A percentile compares a stretch with the other conserved stretches of the same genome.
Evolutionary conservation across 2,329 filamentous ascomycete species (phyloP).

Genomic region (Teratosphaeria nubilosa): DNA sequence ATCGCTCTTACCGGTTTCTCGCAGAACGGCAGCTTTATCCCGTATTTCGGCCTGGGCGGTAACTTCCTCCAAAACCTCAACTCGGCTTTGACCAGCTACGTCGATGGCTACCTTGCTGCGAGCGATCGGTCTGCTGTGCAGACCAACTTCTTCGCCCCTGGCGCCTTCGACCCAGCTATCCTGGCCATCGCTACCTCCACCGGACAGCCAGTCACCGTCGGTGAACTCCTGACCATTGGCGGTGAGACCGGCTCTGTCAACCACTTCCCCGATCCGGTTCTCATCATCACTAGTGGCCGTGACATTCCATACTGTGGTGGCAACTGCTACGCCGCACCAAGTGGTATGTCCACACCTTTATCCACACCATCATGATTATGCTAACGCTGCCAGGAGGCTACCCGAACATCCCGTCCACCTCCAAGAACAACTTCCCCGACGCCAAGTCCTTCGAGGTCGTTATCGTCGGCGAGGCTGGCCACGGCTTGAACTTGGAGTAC

Average conservation of each 20-base stretch:
- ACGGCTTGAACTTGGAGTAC: conserved; percentile 27
- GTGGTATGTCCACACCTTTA: conserved; percentile 7
- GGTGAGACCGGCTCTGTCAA: conserved; percentile 27
- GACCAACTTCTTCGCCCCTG: conserved; percentile 39
- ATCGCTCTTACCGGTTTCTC: conserved; percentile 53
- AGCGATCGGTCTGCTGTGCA: conserved; percentile 41
- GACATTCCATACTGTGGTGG: conserved; percentile 48
- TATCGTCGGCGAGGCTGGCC: conserved; percentile 41
- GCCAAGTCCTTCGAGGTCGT: conserved; percentile 39
- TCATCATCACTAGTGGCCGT: conserved; percentile 52
- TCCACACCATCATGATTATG: not conserved
- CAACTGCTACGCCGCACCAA: conserved; percentile 41
- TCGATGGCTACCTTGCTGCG: conserved; percentile 46
- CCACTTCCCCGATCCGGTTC: conserved; percentile 44
- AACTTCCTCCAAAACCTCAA: conserved; percentile 24
- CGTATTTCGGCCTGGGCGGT: conserved; percentile 22
- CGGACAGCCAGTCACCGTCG: conserved; percentile 48
- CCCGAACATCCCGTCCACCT: conserved; percentile 36
- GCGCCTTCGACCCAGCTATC: conserved; percentile 46
- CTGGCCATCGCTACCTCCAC: conserved; percentile 36
- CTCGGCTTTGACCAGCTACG: conserved; percentile 18
- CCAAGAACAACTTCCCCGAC: conserved; percentile 34
- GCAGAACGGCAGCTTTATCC: conserved; percentile 36
- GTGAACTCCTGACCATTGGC: conserved; percentile 48
- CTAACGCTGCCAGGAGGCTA: conserved; percentile 11